These are phyloP conservation scores for Shiraia sp. DNA, from an alignment of 2,329 filamentous ascomycete genomes.

Conservation along the genomic window DNA sequence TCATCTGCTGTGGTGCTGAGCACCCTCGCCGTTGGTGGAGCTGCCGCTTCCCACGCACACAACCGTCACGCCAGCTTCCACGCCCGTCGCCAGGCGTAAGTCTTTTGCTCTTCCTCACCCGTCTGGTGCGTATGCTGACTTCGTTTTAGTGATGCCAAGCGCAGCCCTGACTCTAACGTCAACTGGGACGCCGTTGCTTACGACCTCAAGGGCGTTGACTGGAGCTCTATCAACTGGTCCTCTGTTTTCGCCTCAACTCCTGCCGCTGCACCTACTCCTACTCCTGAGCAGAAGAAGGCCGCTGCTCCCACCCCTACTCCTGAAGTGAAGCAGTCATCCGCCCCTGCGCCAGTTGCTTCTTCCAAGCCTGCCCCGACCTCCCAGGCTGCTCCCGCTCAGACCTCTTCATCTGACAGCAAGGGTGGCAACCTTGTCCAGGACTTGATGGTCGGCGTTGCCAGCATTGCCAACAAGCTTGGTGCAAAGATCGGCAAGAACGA, in stretches of 20 bases:
- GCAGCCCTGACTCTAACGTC: slow-evolving; percentile 23
- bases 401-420: slow-evolving; percentile 1
- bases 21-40: slow-evolving; percentile 43
- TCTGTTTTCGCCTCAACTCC: slow-evolving; percentile 17
- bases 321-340: slow-evolving; percentile 2
- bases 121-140: slow-evolving; percentile 11
- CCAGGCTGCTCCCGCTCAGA: slow-evolving; percentile 5
- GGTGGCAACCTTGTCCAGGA: slow-evolving; percentile 19
- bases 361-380: slow-evolving; percentile 3
- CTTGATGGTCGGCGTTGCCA: slow-evolving; percentile 22
- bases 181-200: slow-evolving; percentile 36
- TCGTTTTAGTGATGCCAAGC: slow-evolving; percentile 33
- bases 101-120: slow-evolving; percentile 3
- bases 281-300: slow-evolving; percentile 13
- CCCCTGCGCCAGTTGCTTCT: slow-evolving; percentile 3
- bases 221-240: slow-evolving; percentile 32
- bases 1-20: slow-evolving; percentile 42
- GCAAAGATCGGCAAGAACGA: slow-evolving; percentile 32
- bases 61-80: slow-evolving; percentile 44
- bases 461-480: slow-evolving; percentile 24
- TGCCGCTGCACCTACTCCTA: slow-evolving; percentile 9
- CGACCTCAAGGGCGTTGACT: slow-evolving; percentile 33
- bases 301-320: slow-evolving; percentile 9
- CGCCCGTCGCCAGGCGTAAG: slow-evolving; percentile 39
- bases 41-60: slow-evolving; percentile 35